These are phyloP conservation scores for Fusarium hainanense DNA, from an alignment of 2,329 filamentous ascomycete species.

Conservation along the genomic window DNA sequence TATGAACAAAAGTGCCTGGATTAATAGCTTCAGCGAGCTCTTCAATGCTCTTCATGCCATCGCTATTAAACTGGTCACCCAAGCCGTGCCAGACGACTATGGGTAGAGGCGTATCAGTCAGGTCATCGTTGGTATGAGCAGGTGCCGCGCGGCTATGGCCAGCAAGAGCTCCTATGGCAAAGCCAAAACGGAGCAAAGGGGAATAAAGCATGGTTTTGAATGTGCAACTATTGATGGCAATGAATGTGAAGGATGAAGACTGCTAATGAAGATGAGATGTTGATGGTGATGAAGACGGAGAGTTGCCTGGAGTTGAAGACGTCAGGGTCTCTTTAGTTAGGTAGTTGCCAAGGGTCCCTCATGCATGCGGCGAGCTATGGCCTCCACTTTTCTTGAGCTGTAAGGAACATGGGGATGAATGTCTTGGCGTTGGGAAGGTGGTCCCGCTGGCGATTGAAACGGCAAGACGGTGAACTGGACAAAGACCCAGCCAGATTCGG, in stretches of 20 bases:
- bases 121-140: constrained; percentile 47
- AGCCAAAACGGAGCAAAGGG: constrained; percentile 44
- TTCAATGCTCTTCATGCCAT: constrained; percentile 78
- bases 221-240: constrained; percentile 1
- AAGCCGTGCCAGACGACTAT: constrained; percentile 94
- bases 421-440: constrained; percentile 13
- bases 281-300: constrained; percentile 25
- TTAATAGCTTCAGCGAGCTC: constrained; percentile 77
- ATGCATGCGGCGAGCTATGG: constrained; percentile 16
- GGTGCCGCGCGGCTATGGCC: constrained; percentile 37
- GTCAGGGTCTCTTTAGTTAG: constrained; percentile 12
- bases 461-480: not conserved
- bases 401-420: constrained; percentile 19
- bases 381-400: constrained; percentile 25
- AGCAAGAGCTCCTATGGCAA: constrained; percentile 49
- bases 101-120: constrained; percentile 78
- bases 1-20: constrained; percentile 87
- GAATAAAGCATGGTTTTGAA: constrained; percentile 28
- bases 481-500: not conserved
- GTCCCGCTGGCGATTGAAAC: not conserved
- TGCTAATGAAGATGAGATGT: constrained; percentile 8
- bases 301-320: constrained; percentile 32
- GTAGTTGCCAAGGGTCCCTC: not conserved
- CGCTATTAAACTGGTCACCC: constrained; percentile 78
- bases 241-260: constrained; percentile 6